Evolutionary conservation across 371 early-diverging fungal species (phyloP), one percentile per base, ranked within the genome.

Genomic region (Apophysomyces variabilis): DNA sequence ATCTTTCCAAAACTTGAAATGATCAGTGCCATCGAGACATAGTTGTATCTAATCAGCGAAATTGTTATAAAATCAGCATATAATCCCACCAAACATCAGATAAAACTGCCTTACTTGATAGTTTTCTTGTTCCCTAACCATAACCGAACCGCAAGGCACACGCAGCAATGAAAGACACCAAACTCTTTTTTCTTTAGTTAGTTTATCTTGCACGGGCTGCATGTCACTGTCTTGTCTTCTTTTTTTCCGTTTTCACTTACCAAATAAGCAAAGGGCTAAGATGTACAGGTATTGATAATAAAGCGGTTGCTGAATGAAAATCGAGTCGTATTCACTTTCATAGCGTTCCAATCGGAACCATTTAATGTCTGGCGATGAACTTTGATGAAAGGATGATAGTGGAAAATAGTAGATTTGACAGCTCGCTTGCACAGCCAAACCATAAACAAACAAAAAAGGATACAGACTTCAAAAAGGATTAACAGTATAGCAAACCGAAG

Each of bases 1-100:
- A 97, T 87, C 72, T 94, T 96, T 39, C 93, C 95, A 79, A 96
- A 96, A 47, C 90, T 89, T 12, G 95, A 94, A 37, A 96, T 85
- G 32, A 96, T 89, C 57, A 96, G 68, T 7, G 95, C 92, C 60
- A 90, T 92, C 0, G 91, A 82, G 9, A 95, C 85, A 43, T 85
- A 87, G 67, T 87, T 87, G 71, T 83, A 85, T 50, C 84, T 88
- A 57, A 4, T 1, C 12, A 37, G 32, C 21, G 32, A 26, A 26
- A 3, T 26, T 26, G 3, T 26, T 26, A 26, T 26, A 26, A 26
- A 26, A 26, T 26, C 32, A 26, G 32, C 3, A 26, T 26, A 26
- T 26, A 26, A 26, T 26, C 1, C 32, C 3, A 26, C 32, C 32
- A 26, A 26, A 26, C 0, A 3, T 26, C 32, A 3, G 21, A 13